These are phyloP conservation scores for Trichoderma gamsii DNA, from an alignment of 495 filamentous ascomycete species.

Conservation along the genomic window DNA sequence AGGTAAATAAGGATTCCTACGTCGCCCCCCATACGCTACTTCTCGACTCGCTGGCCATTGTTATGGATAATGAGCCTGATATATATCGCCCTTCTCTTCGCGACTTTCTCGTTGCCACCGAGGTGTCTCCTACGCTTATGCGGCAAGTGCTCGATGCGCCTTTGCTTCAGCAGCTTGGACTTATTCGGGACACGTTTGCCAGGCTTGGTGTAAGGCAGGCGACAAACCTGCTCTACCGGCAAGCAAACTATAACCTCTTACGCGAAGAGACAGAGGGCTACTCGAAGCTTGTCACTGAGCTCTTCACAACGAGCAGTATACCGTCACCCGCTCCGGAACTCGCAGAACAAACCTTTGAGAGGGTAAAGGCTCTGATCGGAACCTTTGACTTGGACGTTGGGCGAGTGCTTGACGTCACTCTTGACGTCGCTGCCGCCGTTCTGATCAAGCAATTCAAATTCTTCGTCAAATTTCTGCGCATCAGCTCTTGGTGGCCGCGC, in stretches of 20 bases:
- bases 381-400: slow-evolving; percentile 93
- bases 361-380: slow-evolving; percentile 84
- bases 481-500: slow-evolving; percentile 96
- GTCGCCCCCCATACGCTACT: slow-evolving; percentile 67
- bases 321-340: slow-evolving; percentile 54
- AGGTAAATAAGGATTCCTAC: slow-evolving; percentile 34
- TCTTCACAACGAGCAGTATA: slow-evolving; percentile 63
- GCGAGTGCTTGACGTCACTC: slow-evolving; percentile 82
- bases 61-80: slow-evolving; percentile 59
- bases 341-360: slow-evolving; percentile 45
- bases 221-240: slow-evolving; percentile 87
- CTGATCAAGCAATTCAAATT: slow-evolving; percentile 82
- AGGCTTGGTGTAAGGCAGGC: slow-evolving; percentile 78
- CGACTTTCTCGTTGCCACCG: slow-evolving; percentile 60
- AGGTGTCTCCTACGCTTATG: slow-evolving; percentile 64
- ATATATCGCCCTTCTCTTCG: slow-evolving; percentile 37
- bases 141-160: slow-evolving; percentile 76
- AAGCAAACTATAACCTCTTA: slow-evolving; percentile 92
- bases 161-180: slow-evolving; percentile 63
- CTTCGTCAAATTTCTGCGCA: slow-evolving; percentile 83
- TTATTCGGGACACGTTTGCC: slow-evolving; percentile 81
- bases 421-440: slow-evolving; percentile 82
- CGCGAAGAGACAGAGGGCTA: slow-evolving; percentile 96
- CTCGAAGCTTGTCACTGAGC: slow-evolving; percentile 77
- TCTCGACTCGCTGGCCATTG: slow-evolving; percentile 71